These are phyloP conservation scores for Aspergillus transmontanensis DNA, from an alignment of 2,329 filamentous ascomycete genomes.

Conservation along the genomic window DNA sequence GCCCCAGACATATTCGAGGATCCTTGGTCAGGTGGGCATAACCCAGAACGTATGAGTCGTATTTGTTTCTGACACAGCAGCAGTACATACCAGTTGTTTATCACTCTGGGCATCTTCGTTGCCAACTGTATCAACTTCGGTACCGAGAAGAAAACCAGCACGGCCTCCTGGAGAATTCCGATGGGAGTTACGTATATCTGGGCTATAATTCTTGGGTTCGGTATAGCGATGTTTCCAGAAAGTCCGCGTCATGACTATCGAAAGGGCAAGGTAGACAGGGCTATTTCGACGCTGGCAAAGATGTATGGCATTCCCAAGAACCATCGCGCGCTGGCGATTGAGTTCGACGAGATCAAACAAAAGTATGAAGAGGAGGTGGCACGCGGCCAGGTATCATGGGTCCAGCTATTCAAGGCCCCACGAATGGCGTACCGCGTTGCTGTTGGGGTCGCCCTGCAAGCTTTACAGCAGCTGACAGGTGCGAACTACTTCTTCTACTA, in stretches of 20 bases:
- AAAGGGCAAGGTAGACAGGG: constrained; percentile 54
- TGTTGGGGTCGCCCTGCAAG: constrained; percentile 46
- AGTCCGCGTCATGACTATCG: constrained; percentile 62
- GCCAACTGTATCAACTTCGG: constrained; percentile 52
- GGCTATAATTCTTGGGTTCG: constrained; percentile 55
- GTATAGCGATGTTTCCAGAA: constrained; percentile 59
- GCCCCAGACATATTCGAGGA: constrained; percentile 49
- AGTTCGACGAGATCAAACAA: constrained; percentile 58
- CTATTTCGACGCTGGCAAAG: constrained; percentile 54
- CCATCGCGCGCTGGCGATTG: constrained; percentile 54
- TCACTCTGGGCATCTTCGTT: constrained; percentile 50
- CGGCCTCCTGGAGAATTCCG: constrained; percentile 50
- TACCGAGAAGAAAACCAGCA: constrained; percentile 39
- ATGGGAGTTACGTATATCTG: constrained; percentile 62
- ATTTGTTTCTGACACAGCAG: background rate
- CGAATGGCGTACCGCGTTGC: constrained; percentile 46
- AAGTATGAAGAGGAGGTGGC: constrained; percentile 57
- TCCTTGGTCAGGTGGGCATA: constrained; percentile 39
- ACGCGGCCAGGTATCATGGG: constrained; percentile 34
- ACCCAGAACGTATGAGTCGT: background rate
- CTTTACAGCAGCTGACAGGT: constrained; percentile 33
- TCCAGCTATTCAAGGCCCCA: constrained; percentile 44
- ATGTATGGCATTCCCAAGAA: constrained; percentile 57
- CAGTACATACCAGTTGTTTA: constrained; percentile 49
- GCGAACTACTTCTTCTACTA: constrained; percentile 59